phyloP scores from a whole-genome alignment of 306 rosid species.

The Lupinus albus region DNA sequence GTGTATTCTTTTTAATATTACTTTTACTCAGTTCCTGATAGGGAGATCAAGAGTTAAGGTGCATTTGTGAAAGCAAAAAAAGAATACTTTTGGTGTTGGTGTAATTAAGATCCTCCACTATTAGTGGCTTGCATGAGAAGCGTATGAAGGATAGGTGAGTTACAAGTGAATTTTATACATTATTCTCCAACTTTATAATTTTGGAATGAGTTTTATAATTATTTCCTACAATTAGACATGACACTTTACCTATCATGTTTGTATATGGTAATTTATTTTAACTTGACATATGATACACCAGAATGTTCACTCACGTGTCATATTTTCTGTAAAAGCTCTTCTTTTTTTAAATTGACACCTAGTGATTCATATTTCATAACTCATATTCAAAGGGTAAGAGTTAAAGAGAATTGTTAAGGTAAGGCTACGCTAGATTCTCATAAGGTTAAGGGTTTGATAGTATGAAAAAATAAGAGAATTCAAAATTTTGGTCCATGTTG shows the following conservation, averaged over 20 bases:
- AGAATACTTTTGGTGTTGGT: conserved; percentile 21
- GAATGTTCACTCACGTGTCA: neutral
- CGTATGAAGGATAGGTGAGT: conserved; percentile 39
- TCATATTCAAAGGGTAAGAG: neutral
- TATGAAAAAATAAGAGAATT: no score
- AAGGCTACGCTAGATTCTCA: no score
- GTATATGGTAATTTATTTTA: no score
- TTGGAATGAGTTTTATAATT: conserved; percentile 15
- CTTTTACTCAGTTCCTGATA: conserved; percentile 24
- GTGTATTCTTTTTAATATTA: neutral
- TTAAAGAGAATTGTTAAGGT: no score
- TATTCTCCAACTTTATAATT: conserved; percentile 38
- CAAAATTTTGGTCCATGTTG: conserved; percentile 13
- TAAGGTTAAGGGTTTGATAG: no score
- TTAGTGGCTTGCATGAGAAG: conserved; percentile 59
- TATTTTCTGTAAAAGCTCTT: no score
- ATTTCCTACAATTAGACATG: no score
- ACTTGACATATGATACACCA: no score
- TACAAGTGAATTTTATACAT: conserved; percentile 35
- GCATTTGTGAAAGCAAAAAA: conserved; percentile 32
- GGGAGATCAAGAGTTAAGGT: conserved; percentile 39
- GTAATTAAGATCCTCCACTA: conserved; percentile 55
- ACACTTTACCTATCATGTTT: no score
- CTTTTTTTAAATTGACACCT: neutral
- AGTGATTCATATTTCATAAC: conserved; percentile 8